Base-by-base conservation (phyloP, 192 early-diverging fungal species). In the Geranomyces variabilis region DNA sequence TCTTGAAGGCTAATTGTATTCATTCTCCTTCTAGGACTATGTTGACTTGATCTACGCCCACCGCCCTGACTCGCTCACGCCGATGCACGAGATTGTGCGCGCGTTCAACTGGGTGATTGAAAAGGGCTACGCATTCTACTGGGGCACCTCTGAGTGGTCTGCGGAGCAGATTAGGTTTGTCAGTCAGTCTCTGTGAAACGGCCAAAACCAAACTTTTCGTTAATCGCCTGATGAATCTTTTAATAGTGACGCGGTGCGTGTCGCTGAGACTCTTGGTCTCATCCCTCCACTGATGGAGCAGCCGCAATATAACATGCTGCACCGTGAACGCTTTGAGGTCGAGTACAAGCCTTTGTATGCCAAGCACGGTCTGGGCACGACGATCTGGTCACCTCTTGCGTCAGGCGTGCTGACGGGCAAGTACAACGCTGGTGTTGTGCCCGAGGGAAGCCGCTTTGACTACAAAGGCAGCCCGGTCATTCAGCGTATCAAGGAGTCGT, bases 51-150 rank as follows among this genome's bases (percentile, higher is more conserved):
- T 94, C 44, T 93, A 87, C 77, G 93, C 93, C 22, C 93, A 95
- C 72, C 80, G 93, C 30, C 92, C 91, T 14, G 92, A 91, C 70
- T 60, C 66, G 13, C 79, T 83, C 63, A 90, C 87, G 34, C 92
- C 92, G n/a, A 95, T 92, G 90, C 89, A 92, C 67, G 92, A 95
- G 76, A 86, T 86, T 46, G 92, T 95, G 13, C 88, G 92, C 1
- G 93, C 91, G 5, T 95, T 95, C 74, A 92, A 93, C 73, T 83
- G 81, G 78, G 82, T 90, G 19, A 92, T 95, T 68, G 88, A 93
- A 45, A 84, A 88, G 67, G 92, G 92, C 36, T 84, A 83, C 83
- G 89, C 90, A 12, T 87, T 93, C 24, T 93, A 94, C 78, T 95
- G 92, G 91, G 90, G 80, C 45, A 92, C 91, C 1, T 84, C 83